Evolutionary conservation across 768 basidiomycete genomes (phyloP).

Genomic region (Trametes punicea): DNA sequence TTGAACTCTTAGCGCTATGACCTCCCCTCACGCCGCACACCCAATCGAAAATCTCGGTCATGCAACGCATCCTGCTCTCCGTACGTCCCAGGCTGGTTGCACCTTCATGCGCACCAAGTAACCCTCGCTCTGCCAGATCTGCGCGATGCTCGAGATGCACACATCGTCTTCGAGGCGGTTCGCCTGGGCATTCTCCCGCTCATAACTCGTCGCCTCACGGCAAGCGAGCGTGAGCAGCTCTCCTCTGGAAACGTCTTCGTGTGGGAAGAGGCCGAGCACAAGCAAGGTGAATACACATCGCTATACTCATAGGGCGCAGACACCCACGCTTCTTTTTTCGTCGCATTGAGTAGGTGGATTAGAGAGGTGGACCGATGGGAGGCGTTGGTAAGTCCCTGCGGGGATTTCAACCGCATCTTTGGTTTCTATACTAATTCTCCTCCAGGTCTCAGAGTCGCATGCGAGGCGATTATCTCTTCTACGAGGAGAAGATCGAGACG

Average conservation of each 20-base stretch:
- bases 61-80: constrained; percentile 32
- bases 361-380: constrained; percentile 79
- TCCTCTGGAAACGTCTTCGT: constrained; percentile 76
- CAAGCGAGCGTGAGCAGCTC: constrained; percentile 66
- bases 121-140: constrained; percentile 46
- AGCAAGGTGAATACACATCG: constrained; percentile 32
- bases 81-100: constrained; percentile 17
- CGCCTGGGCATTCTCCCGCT: constrained; percentile 66
- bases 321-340: constrained; percentile 14
- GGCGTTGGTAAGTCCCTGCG: constrained; percentile 54
- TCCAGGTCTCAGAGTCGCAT: constrained; percentile 80
- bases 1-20: constrained; percentile 8
- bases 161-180: constrained; percentile 73
- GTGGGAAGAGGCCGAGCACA: constrained; percentile 80
- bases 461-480: constrained; percentile 80
- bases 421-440: not conserved
- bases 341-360: constrained; percentile 38
- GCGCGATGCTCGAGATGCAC: constrained; percentile 77
- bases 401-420: constrained; percentile 3
- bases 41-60: constrained; percentile 17
- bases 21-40: constrained; percentile 7
- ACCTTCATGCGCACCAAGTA: not conserved
- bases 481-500: constrained; percentile 79
- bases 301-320: constrained; percentile 21
- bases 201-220: constrained; percentile 65